Conservation (phyloP, 805 yeast species). For the Candida pseudofarinosa region DNA sequence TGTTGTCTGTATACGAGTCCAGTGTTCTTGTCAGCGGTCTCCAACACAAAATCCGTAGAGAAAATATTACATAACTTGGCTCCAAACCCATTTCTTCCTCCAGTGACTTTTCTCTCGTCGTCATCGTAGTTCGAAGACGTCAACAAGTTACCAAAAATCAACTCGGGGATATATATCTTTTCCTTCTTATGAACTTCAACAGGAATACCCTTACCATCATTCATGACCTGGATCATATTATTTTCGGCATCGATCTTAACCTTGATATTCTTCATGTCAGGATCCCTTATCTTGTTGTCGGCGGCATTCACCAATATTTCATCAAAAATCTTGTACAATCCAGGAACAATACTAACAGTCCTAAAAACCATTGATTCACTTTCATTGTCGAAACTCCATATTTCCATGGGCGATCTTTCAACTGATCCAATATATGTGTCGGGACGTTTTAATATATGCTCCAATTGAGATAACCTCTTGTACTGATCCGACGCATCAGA, state of each 20-base stretch:
- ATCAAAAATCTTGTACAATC: slow-evolving; percentile 92
- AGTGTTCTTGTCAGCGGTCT: slow-evolving; percentile 74
- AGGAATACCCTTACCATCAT: slow-evolving; percentile 96
- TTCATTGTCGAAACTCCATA: slow-evolving; percentile 74
- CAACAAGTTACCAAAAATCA: slow-evolving; percentile 90
- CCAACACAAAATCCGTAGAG: slow-evolving; percentile 80
- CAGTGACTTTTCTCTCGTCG: slow-evolving; percentile 90
- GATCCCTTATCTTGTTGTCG: slow-evolving; percentile 94
- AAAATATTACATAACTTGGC: slow-evolving; percentile 96
- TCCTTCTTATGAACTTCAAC: slow-evolving; percentile 90
- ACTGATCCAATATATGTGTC: slow-evolving; percentile 97
- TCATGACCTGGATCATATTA: slow-evolving; percentile 73
- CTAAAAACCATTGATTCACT: slow-evolving; percentile 43
- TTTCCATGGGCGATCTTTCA: slow-evolving; percentile 70
- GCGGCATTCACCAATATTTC: slow-evolving; percentile 98
- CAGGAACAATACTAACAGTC: slow-evolving; percentile 87
- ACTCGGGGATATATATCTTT: slow-evolving; percentile 88
- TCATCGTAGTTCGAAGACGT: slow-evolving; percentile 97
- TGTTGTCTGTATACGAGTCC: slow-evolving; percentile 69
- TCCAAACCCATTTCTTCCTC: slow-evolving; percentile 98
- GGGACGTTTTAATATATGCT: slow-evolving; percentile 94
- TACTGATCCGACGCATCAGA: slow-evolving; percentile 64
- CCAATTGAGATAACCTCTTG: slow-evolving; percentile 91
- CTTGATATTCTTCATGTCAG: slow-evolving; percentile 78
- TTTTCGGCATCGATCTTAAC: slow-evolving; percentile 77